Percentiles rank a stretch among this genome's conserved stretches.
Evolutionary conservation across 768 basidiomycete genomes (phyloP).

Genomic region (Chiua virens): DNA sequence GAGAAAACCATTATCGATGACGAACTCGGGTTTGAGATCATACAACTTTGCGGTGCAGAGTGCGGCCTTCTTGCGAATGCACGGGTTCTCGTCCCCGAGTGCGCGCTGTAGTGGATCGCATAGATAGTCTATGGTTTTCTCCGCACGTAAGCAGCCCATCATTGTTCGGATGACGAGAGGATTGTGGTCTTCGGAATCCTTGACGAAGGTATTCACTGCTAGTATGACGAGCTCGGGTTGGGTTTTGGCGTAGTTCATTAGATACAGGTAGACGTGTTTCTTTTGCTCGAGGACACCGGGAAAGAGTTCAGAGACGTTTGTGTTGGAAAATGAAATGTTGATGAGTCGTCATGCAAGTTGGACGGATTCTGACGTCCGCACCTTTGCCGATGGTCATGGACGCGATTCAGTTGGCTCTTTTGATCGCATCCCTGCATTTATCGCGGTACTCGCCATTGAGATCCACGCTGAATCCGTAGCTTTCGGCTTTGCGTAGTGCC

Average conservation of each 20-base stretch:
- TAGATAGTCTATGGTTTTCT: conserved; percentile 99
- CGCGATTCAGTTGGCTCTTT: conserved; percentile 92
- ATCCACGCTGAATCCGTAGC: conserved; percentile 95
- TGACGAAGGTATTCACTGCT: conserved; percentile 98
- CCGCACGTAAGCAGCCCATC: conserved; percentile 94
- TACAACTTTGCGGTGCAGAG: conserved; percentile 97
- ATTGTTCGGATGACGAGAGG: conserved; percentile 98
- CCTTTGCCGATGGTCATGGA: conserved; percentile 99
- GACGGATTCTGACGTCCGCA: too few species aligned
- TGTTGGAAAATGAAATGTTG: background rate
- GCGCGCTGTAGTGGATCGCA: conserved; percentile 92
- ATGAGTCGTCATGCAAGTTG: conserved; percentile 4
- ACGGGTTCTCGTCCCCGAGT: conserved; percentile 93
- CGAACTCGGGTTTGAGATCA: conserved; percentile 93
- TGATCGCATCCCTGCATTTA: conserved; percentile 97
- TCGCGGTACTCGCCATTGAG: conserved; percentile 96
- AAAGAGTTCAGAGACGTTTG: conserved; percentile 91
- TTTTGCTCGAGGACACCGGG: conserved; percentile 99
- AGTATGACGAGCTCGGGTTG: conserved; percentile 99
- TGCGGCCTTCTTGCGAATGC: conserved; percentile 97
- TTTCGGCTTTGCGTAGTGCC: conserved; percentile 73
- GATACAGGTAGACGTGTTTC: conserved; percentile 97
- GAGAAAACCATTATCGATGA: conserved; percentile 92
- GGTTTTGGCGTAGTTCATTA: conserved; percentile 99
- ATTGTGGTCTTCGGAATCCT: conserved; percentile 96